Evolutionary conservation across 129 eudicot species (phyloP).

Genomic region (Tagetes erecta): DNA sequence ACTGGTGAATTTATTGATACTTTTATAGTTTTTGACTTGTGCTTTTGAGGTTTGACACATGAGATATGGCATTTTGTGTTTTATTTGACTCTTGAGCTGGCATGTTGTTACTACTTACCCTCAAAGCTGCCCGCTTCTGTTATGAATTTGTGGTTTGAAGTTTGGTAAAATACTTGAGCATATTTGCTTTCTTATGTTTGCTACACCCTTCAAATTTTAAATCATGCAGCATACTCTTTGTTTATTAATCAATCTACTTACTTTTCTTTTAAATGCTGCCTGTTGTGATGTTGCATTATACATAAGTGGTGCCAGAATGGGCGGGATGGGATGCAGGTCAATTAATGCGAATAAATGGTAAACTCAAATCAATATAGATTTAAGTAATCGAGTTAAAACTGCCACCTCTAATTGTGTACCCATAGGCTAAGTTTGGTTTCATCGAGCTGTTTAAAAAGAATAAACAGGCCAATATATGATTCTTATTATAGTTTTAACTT

Average conservation of each 20-base stretch:
- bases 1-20: background rate
- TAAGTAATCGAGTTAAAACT: background rate
- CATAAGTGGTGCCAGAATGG: background rate
- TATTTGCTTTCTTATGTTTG: slow-evolving; percentile 2
- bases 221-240: background rate
- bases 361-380: background rate
- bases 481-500: background rate
- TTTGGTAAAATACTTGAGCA: background rate
- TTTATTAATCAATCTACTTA: background rate
- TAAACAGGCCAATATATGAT: background rate
- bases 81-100: background rate
- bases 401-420: background rate
- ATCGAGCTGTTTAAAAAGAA: slow-evolving; percentile 6
- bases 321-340: background rate
- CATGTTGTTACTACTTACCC: background rate
- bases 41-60: background rate
- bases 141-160: slow-evolving; percentile 14
- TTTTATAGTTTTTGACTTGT: background rate
- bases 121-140: slow-evolving; percentile 7
- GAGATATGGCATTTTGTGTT: background rate
- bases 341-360: too few relatives aligned
- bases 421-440: background rate
- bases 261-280: background rate
- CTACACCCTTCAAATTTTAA: background rate
- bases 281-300: slow-evolving; percentile 3